These are phyloP conservation scores for Phytophthora idaei DNA, from an alignment of 352 stramenopile genomes.

Conservation along the genomic window DNA sequence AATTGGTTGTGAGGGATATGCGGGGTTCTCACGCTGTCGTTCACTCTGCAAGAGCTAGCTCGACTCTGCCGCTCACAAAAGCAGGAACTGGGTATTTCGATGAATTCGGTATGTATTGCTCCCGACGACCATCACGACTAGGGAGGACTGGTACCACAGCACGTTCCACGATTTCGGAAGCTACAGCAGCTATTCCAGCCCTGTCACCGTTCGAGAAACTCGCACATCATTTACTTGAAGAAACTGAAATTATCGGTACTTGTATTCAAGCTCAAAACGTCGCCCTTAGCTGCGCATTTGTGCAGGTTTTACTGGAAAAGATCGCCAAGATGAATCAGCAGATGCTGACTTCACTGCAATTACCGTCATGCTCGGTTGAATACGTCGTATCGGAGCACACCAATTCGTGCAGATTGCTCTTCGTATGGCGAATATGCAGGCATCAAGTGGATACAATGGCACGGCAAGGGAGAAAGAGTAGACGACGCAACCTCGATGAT, in stretches of 20 bases:
- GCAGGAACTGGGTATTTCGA: constrained; percentile 24
- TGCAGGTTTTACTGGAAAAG: constrained; percentile 70
- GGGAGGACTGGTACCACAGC: background rate
- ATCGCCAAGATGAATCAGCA: constrained; percentile 49
- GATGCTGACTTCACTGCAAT: constrained; percentile 37
- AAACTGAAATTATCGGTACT: constrained; percentile 67
- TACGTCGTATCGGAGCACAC: constrained; percentile 61
- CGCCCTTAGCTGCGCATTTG: constrained; percentile 61
- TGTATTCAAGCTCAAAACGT: constrained; percentile 73
- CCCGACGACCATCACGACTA: constrained; percentile 5
- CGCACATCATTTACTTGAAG: constrained; percentile 72
- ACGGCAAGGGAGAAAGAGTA: constrained; percentile 35
- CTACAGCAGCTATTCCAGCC: constrained; percentile 6
- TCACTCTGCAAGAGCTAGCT: constrained; percentile 13
- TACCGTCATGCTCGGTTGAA: constrained; percentile 44
- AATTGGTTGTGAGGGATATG: constrained; percentile 30
- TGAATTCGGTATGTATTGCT: constrained; percentile 20
- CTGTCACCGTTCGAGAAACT: constrained; percentile 74
- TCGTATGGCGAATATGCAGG: constrained; percentile 69
- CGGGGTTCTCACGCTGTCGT: constrained; percentile 7
- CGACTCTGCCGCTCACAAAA: background rate
- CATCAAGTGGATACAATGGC: constrained; percentile 60
- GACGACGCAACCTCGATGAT: constrained; percentile 20
- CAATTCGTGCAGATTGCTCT: constrained; percentile 57
- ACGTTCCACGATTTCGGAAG: background rate